Conservation (phyloP, 176 grass and related monocot genomes). For the Oryza nivara region DNA sequence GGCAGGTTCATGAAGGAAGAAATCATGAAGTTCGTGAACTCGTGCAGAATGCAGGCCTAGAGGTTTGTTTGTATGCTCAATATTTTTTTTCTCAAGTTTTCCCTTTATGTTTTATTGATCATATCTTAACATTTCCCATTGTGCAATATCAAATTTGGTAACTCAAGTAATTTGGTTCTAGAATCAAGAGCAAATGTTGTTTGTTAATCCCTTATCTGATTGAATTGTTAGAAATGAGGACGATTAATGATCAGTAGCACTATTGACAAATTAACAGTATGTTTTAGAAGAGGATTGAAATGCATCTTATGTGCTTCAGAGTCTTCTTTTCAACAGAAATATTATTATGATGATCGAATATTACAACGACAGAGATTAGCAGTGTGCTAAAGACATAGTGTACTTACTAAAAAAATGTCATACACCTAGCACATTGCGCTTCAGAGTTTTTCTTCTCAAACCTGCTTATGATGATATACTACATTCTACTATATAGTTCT, state of each 20-base stretch:
- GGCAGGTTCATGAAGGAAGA: slow-evolving; percentile 94
- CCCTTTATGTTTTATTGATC: slow-evolving; percentile 1
- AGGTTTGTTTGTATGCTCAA: slow-evolving; percentile 65
- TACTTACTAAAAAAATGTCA: background rate
- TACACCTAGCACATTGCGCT: background rate
- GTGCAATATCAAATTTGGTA: slow-evolving; percentile 10
- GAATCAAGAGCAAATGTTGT: background rate
- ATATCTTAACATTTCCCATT: slow-evolving; percentile 14
- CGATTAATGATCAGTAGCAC: background rate
- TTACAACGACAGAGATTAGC: background rate
- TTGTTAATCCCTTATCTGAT: slow-evolving; percentile 6
- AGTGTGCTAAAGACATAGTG: background rate
- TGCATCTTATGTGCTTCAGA: background rate
- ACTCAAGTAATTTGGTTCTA: background rate
- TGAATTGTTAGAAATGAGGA: slow-evolving; percentile 2
- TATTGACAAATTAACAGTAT: background rate
- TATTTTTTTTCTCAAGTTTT: slow-evolving; percentile 17
- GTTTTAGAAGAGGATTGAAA: background rate
- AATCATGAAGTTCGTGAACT: slow-evolving; percentile 96
- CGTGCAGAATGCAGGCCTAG: slow-evolving; percentile 82
- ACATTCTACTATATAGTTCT: background rate
- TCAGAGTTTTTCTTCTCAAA: background rate
- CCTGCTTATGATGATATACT: background rate
- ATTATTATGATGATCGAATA: too few relatives aligned
- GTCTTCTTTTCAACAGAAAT: background rate